phyloP scores from a whole-genome alignment of 75 land plant genomes.

The Azolla pinnata region DNA sequence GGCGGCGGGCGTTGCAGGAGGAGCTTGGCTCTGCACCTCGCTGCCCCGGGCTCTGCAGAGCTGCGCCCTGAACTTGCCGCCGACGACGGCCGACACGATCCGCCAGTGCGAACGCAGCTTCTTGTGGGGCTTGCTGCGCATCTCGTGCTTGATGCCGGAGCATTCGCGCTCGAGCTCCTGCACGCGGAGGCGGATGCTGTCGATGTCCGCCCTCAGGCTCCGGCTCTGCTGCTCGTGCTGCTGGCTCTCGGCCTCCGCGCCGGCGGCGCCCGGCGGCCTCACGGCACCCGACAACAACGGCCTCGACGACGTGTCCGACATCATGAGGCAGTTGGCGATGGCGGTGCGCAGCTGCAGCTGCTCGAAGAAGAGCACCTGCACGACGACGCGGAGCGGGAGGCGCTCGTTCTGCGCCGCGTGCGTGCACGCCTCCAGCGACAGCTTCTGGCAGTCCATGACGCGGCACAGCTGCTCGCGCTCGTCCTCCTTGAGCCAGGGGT shows the following conservation, averaged over 20 bases:
- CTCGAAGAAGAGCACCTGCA: conserved; percentile 84
- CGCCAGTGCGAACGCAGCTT: conserved; percentile 13
- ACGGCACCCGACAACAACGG: background rate
- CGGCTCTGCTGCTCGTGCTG: conserved; percentile 13
- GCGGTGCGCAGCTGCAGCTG: conserved; percentile 85
- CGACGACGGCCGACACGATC: background rate
- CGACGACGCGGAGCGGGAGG: conserved; percentile 62
- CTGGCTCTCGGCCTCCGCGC: conserved; percentile 6
- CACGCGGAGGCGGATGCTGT: conserved; percentile 51
- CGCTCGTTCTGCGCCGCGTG: conserved; percentile 91
- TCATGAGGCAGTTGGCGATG: conserved; percentile 71
- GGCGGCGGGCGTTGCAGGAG: background rate
- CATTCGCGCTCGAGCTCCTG: conserved; percentile 65
- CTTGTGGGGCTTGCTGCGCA: conserved; percentile 48
- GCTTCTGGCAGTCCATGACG: conserved; percentile 71
- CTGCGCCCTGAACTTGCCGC: conserved; percentile 1
- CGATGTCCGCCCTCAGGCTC: conserved; percentile 48
- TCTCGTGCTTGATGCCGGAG: conserved; percentile 59
- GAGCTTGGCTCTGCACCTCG: background rate
- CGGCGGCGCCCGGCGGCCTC: conserved; percentile 1
- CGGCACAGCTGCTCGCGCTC: conserved; percentile 60
- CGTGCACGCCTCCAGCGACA: conserved; percentile 81
- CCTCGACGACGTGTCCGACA: conserved; percentile 38
- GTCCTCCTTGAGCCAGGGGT: conserved; percentile 56
- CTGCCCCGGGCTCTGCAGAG: conserved; percentile 2